Evolutionary conservation across 352 stramenopile genomes (phyloP).

Genomic region (Globisporangium barbulae): DNA sequence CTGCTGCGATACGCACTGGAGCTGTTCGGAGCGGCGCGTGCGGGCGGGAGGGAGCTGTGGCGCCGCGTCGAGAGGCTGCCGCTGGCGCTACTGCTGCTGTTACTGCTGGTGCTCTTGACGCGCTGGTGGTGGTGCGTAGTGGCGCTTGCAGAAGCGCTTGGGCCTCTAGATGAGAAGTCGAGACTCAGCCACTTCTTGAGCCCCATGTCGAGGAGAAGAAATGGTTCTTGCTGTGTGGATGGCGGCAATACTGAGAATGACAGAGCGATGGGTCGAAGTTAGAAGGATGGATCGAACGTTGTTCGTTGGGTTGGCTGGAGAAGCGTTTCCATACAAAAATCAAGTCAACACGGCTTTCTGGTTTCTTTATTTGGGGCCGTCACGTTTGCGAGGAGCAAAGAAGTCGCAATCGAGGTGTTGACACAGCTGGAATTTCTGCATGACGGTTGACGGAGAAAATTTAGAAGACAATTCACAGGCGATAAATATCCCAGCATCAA

Average conservation of each 20-base stretch:
- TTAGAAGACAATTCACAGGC: neutral
- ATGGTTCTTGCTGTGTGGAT: neutral
- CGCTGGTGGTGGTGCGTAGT: constrained; percentile 4
- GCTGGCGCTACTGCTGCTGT: constrained; percentile 3
- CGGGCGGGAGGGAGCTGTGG: constrained; percentile 11
- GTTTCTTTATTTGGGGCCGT: neutral
- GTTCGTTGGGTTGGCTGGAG: neutral
- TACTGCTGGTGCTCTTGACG: constrained; percentile 5
- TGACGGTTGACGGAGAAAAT: neutral
- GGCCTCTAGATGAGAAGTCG: constrained; percentile 2
- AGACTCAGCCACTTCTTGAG: constrained; percentile 17
- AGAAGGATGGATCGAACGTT: neutral
- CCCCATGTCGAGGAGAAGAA: constrained; percentile 1
- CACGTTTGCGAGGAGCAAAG: too few relatives aligned
- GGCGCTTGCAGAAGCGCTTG: neutral
- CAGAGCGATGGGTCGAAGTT: neutral
- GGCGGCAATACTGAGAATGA: neutral
- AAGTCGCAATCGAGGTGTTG: neutral
- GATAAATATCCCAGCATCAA: neutral
- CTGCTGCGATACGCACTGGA: constrained; percentile 15
- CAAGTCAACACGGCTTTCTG: neutral
- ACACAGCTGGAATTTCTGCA: neutral
- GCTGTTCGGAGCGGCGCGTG: constrained; percentile 1
- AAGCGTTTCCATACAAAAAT: constrained; percentile 7
- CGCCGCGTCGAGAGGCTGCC: constrained; percentile 1